Evolutionary conservation across 2,329 filamentous ascomycete species (phyloP), one percentile per base, ranked within the genome.

Genomic region (Aspergillus fumigatiaffinis): DNA sequence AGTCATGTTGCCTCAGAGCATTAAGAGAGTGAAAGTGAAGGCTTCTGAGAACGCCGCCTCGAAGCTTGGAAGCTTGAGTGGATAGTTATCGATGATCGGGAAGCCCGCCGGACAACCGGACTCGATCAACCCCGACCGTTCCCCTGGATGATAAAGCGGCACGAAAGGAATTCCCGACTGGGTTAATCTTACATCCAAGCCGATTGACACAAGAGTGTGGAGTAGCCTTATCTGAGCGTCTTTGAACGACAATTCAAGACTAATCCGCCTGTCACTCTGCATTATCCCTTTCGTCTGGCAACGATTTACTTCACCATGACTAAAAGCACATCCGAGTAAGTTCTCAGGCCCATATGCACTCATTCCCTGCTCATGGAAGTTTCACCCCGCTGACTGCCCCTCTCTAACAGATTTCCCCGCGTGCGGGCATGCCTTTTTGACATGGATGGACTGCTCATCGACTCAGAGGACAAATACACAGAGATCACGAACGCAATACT

Each of bases 381-480:
- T 12, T 5, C 14, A 38, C 32, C 41, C 26, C 17, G 5, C 42
- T 47, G 23, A 47, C 26, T 52, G 42, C 50, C 48, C 48, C 50
- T 54, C 54, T n/a, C 54, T n/a, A 7, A 14, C 44, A 91, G 88
- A 71, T 87, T 92, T 74, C 89, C 90, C 21, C 86, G 88, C 50
- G 82, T 97, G 58, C 85, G 92, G 66, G 94, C 93, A 65, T 97
- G 92, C 76, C 87, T 99, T 63, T 97, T 99, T 74, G 94, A 99
- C 80, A 97, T 97, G 92, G 94, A 99, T 76, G 94, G 94, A 59
- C 87, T 99, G 38, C 85, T 99, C 21, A 89, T 99, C 71, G 87
- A 97, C 76, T 92, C 90, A 35, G 94, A 97, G 79, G 94, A 97
- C 70, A 79, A 86, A 57, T 97, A 97, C 80, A 94, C 91, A 0